These are phyloP conservation scores for Aspergillus pseudoterreus DNA, from an alignment of 2,329 filamentous ascomycete genomes.

Conservation along the genomic window DNA sequence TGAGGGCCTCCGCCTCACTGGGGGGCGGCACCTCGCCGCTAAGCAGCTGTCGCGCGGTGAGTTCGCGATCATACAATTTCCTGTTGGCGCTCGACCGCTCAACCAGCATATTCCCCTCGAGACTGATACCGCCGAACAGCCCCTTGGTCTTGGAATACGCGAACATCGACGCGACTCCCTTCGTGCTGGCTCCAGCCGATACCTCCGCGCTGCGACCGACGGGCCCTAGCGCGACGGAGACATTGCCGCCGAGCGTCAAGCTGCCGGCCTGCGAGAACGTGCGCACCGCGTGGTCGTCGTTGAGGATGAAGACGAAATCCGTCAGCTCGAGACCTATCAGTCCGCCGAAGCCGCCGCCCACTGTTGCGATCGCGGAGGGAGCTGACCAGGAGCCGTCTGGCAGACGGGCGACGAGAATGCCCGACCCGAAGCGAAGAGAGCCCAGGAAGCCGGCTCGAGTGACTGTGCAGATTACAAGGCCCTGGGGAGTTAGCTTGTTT, in stretches of 20 bases:
- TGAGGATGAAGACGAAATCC: slow-evolving; percentile 91
- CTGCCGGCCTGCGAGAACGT: slow-evolving; percentile 87
- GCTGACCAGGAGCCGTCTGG: slow-evolving; percentile 46
- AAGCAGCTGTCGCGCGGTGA: slow-evolving; percentile 75
- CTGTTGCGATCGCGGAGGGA: slow-evolving; percentile 43
- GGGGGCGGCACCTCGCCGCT: slow-evolving; percentile 74
- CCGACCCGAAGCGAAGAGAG: slow-evolving; percentile 44
- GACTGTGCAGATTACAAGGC: slow-evolving; percentile 45
- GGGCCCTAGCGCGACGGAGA: slow-evolving; percentile 87
- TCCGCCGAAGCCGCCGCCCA: slow-evolving; percentile 43
- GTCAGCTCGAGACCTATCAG: slow-evolving; percentile 47
- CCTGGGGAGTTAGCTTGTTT: slow-evolving; percentile 24
- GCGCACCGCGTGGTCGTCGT: slow-evolving; percentile 84
- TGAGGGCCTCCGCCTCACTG: slow-evolving; percentile 73
- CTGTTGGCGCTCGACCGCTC: slow-evolving; percentile 92
- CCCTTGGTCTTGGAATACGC: slow-evolving; percentile 97
- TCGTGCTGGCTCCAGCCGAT: slow-evolving; percentile 81
- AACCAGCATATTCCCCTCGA: slow-evolving; percentile 86
- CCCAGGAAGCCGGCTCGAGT: slow-evolving; percentile 46
- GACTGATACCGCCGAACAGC: slow-evolving; percentile 84
- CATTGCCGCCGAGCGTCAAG: slow-evolving; percentile 86
- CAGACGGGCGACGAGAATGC: slow-evolving; percentile 44
- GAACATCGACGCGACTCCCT: slow-evolving; percentile 82
- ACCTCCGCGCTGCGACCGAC: slow-evolving; percentile 92
- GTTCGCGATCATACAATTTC: slow-evolving; percentile 80